A percentile compares a stretch with the other conserved stretches of the same genome.
phyloP scores from a whole-genome alignment of 192 early-diverging fungal genomes.

The Gonapodya prolifera region DNA sequence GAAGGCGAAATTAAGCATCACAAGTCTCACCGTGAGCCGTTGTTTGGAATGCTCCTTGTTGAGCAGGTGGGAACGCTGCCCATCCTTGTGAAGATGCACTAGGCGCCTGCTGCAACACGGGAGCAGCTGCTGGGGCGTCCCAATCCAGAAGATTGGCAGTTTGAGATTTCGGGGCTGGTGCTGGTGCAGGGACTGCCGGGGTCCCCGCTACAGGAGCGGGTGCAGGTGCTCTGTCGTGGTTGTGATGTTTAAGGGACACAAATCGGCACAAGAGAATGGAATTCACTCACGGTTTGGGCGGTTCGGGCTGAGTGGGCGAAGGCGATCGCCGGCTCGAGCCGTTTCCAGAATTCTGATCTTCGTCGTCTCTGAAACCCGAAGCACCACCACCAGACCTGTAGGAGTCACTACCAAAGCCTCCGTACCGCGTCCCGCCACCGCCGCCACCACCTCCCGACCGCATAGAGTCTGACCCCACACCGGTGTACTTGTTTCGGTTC shows the following conservation, averaged over 20 bases:
- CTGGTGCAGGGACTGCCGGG: constrained; percentile 14
- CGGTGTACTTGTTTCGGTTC: constrained; percentile 80
- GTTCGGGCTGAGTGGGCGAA: background rate
- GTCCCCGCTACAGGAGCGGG: constrained; percentile 16
- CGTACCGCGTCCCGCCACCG: constrained; percentile 29
- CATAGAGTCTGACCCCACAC: constrained; percentile 39
- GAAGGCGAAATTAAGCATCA: no score
- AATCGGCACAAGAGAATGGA: background rate
- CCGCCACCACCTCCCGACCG: constrained; percentile 13
- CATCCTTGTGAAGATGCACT: no score
- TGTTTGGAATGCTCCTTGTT: no score
- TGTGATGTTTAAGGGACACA: constrained; percentile 1
- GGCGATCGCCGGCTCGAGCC: constrained; percentile 21
- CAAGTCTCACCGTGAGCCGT: no score
- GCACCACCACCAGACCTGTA: constrained; percentile 17
- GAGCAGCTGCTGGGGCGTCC: constrained; percentile 22
- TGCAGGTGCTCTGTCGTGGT: constrained; percentile 8
- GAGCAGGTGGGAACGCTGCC: no score
- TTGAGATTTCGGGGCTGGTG: constrained; percentile 16
- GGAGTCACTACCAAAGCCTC: constrained; percentile 55
- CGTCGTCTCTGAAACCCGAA: constrained; percentile 23
- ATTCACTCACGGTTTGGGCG: background rate
- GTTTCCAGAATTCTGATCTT: no score
- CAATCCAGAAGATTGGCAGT: constrained; percentile 60
- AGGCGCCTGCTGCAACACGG: no score